These are phyloP conservation scores for Xylogone sp. DNA, from an alignment of 2,329 filamentous ascomycete species.

Conservation along the genomic window DNA sequence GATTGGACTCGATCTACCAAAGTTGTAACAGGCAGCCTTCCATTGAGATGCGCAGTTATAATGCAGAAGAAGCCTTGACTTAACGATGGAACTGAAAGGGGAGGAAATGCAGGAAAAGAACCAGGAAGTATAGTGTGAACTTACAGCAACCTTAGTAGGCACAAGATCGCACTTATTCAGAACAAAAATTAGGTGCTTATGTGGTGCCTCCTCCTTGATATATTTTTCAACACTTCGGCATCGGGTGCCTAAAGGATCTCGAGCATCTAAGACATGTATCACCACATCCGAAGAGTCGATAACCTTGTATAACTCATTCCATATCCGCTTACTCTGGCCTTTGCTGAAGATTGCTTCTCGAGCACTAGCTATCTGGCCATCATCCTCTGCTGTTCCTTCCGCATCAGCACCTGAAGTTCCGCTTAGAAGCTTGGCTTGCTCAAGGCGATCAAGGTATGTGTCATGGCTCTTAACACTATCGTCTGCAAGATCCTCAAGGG, in stretches of 20 bases:
- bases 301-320: slow-evolving; percentile 95
- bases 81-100: slow-evolving; percentile 55
- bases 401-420: slow-evolving; percentile 58
- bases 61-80: slow-evolving; percentile 80
- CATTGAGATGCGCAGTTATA: slow-evolving; percentile 57
- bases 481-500: slow-evolving; percentile 76
- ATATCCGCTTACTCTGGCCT: slow-evolving; percentile 91
- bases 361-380: slow-evolving; percentile 55
- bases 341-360: slow-evolving; percentile 88
- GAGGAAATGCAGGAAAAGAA: slow-evolving; percentile 9
- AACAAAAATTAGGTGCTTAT: slow-evolving; percentile 91
- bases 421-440: slow-evolving; percentile 73
- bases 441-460: slow-evolving; percentile 73
- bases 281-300: slow-evolving; percentile 95
- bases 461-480: slow-evolving; percentile 79
- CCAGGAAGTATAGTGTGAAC: slow-evolving; percentile 39
- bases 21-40: slow-evolving; percentile 95
- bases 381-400: slow-evolving; percentile 41
- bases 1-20: slow-evolving; percentile 87
- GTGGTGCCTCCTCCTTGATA: slow-evolving; percentile 84
- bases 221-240: slow-evolving; percentile 93
- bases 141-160: slow-evolving; percentile 90
- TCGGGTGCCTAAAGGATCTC: slow-evolving; percentile 84
- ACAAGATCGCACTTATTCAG: slow-evolving; percentile 92
- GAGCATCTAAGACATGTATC: slow-evolving; percentile 88